Conservation (phyloP, 2,329 filamentous ascomycete genomes). For the Aspergillus brasiliensis region DNA sequence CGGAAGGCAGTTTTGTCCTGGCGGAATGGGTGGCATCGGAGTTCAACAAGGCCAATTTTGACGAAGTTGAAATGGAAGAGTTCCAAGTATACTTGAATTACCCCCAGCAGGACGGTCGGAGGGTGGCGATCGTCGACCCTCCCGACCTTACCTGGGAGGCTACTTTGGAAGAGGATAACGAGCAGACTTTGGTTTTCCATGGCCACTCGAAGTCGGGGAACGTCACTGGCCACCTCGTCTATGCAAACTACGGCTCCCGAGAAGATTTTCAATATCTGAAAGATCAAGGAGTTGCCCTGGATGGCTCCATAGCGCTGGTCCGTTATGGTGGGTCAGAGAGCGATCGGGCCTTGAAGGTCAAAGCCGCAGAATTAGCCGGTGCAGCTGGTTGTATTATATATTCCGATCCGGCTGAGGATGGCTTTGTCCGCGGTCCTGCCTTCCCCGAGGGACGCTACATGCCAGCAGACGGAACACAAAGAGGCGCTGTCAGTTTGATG, state of each 20-base stretch:
- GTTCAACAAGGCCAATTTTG: conserved; percentile 72
- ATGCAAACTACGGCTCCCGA: conserved; percentile 86
- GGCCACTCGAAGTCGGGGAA: conserved; percentile 85
- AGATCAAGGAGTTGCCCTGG: conserved; percentile 70
- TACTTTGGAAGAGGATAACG: conserved; percentile 77
- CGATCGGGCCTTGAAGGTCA: conserved; percentile 79
- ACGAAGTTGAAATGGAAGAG: conserved; percentile 73
- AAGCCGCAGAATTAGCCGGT: conserved; percentile 82
- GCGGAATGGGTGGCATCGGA: conserved; percentile 80
- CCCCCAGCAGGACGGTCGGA: conserved; percentile 72
- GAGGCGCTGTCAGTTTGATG: conserved; percentile 77
- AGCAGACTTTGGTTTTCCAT: conserved; percentile 80
- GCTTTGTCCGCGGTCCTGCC: conserved; percentile 70
- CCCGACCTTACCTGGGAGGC: conserved; percentile 75
- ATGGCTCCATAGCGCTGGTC: conserved; percentile 81
- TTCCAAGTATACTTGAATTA: conserved; percentile 94
- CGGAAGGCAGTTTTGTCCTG: conserved; percentile 84
- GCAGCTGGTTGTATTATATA: conserved; percentile 89
- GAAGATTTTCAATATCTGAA: conserved; percentile 77
- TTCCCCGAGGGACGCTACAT: conserved; percentile 79
- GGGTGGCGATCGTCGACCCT: conserved; percentile 75
- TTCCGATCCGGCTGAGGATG: conserved; percentile 84
- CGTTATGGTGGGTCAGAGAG: conserved; percentile 74
- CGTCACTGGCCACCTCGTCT: conserved; percentile 82
- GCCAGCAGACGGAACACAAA: conserved; percentile 79